Evolutionary conservation across 306 rosid species (phyloP), one percentile per base, ranked within the genome.

Genomic region (Ceratonia siliqua): DNA sequence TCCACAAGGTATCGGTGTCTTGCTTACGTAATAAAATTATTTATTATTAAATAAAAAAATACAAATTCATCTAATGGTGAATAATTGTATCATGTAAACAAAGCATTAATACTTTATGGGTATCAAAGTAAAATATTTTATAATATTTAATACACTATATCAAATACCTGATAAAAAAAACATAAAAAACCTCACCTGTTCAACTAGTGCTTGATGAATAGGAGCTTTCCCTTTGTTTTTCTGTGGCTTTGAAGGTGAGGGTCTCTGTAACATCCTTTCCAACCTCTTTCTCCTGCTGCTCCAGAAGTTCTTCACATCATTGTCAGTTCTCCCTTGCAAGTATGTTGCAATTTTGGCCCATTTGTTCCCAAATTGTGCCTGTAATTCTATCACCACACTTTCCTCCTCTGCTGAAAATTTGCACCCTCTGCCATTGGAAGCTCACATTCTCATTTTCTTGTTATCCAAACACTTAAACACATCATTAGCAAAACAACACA

Each of bases 291-390:
- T 72, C 38, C 89, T 80, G 2, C 84, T 86, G 48, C 92, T 87
- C 96, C 92, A 87, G 46, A 86, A 87, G 43, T 90, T 90, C 67
- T 88, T 90, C 36, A 90, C 96, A 79, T 88, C 87, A 32, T 90
- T 84, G 22, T 86, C 91, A 0, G 96, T 90, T 75, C 96, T 82
- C 13, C 89, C 96, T 6, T 49, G 63, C 79, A 90, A 78, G 80
- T 82, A 81, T 0, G 88, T 74, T 0, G 96, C 89, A 2, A 90
- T 88, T 72, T 86, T 84, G 0, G 91, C 88, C 89, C 96, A 90
- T 53, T 81, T 90, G 87, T 90, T 90, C 70, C 96, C 96, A 38
- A 84, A 76, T 35, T 84, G 62, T 9, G 76, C 85, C 54, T 90
- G 96, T 17, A 90, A 72, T 20, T 90, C 91, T 58, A 90, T 77